These are phyloP conservation scores for Amorphotheca resinae DNA, from an alignment of 495 filamentous ascomycete species.

Conservation along the genomic window DNA sequence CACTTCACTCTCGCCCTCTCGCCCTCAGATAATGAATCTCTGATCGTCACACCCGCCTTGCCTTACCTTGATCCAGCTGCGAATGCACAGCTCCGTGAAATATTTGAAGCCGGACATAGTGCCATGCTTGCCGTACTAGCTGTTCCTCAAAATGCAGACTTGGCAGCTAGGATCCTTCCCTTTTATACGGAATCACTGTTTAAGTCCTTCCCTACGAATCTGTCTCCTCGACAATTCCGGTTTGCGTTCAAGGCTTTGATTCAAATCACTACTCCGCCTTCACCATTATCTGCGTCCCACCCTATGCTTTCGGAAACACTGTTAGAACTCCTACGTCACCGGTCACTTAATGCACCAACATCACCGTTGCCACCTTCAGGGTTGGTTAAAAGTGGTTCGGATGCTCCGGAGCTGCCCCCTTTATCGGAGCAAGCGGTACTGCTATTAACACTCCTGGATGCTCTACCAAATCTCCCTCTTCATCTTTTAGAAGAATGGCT, in stretches of 20 bases:
- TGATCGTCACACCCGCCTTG: conserved; percentile 60
- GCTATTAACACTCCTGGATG: conserved; percentile 69
- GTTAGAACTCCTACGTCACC: conserved; percentile 67
- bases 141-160: conserved; percentile 57
- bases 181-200: conserved; percentile 83
- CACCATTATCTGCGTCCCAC: conserved; percentile 52
- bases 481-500: conserved; percentile 66
- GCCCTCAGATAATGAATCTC: conserved; percentile 49
- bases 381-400: conserved; percentile 19
- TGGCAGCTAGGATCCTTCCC: conserved; percentile 63
- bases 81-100: conserved; percentile 51
- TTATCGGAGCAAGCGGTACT: conserved; percentile 76
- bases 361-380: conserved; percentile 26
- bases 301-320: conserved; percentile 67
- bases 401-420: conserved; percentile 19
- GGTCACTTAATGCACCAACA: conserved; percentile 44
- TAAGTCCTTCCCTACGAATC: conserved; percentile 66
- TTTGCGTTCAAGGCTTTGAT: conserved; percentile 86
- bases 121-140: conserved; percentile 73
- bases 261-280: conserved; percentile 74
- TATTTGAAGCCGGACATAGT: conserved; percentile 89
- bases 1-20: conserved; percentile 67
- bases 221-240: conserved; percentile 83
- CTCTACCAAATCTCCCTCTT: conserved; percentile 61
- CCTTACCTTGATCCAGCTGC: conserved; percentile 62